Evolutionary conservation across 2,329 filamentous ascomycete genomes (phyloP), one percentile per base, ranked within the genome.

Genomic region (Mycosphaerella sp.): DNA sequence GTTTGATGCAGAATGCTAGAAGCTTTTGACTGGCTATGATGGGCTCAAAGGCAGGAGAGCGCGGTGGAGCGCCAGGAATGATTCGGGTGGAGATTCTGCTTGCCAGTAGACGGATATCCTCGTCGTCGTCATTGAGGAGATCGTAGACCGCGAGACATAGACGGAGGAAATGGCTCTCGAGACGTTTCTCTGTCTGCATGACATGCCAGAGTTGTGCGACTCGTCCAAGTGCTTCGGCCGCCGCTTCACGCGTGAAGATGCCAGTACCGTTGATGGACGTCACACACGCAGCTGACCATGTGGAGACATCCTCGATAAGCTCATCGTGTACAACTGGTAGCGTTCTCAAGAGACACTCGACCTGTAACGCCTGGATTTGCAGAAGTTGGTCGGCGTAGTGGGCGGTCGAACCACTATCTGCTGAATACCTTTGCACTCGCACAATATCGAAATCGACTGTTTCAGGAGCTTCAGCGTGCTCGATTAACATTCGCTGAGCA

Each of bases 71-170:
- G 3, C 58, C 56, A 21, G 52, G 60, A 6, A 84, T 59, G 18
- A 86, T 66, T 17, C 63, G 65, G 4, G 69, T 65, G 0, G 77
- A 73, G 1, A 79, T 75, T 0, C 60, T 53, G 2, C 83, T 79
- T 6, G 84, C 85, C 1, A 79, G 67, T 30, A 84, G 79, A 40
- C 91, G 81, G 56, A 96, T 79, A 51, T 96, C 89, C 55, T 95
- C 88, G 64, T 97, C 91, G 64, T 97, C 91, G 64, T 97, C 93
- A 64, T 87, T 86, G 4, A 95, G 76, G 41, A 82, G 75, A 64
- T 89, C 84, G 68, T 93, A 90, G 1, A 91, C 71, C 3, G 84
- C 74, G 4, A 89, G 66, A 45, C 86, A 78, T 27, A 80, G 72
- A 1, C 79, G 72, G 1, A 88, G 67, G 30, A 80, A 52, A 8